Conservation (phyloP, 2,329 filamentous ascomycete genomes). For the Trichoderma sp. region DNA sequence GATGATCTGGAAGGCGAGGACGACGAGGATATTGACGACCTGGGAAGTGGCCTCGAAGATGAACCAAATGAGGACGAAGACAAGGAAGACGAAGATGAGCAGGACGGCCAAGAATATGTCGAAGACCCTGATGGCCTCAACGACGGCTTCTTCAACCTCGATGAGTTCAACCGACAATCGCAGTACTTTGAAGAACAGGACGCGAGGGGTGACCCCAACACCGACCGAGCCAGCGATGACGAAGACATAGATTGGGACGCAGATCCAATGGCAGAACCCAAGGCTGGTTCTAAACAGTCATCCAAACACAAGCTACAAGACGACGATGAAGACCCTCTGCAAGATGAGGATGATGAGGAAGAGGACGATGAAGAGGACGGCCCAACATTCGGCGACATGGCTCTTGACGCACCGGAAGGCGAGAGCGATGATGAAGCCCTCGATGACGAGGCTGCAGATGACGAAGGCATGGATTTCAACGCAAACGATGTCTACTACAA, state of each 20-base stretch:
- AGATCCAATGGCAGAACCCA: conserved; percentile 59
- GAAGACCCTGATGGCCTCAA: conserved; percentile 79
- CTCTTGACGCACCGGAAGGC: conserved; percentile 70
- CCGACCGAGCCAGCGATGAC: conserved; percentile 73
- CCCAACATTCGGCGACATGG: conserved; percentile 78
- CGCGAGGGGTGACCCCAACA: conserved; percentile 68
- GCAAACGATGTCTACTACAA: conserved; percentile 88
- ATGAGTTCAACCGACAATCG: conserved; percentile 93
- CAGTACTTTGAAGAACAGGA: conserved; percentile 88
- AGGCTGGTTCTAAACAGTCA: conserved; percentile 24
- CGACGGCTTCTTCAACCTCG: conserved; percentile 96
- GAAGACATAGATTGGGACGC: conserved; percentile 85
- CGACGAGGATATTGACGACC: conserved; percentile 23
- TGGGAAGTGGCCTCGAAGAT: neutral
- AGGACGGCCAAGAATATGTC: conserved; percentile 45
- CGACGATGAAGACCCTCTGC: conserved; percentile 58
- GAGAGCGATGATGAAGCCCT: conserved; percentile 61
- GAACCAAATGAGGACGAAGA: conserved; percentile 33
- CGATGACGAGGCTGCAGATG: conserved; percentile 52
- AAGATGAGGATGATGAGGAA: conserved; percentile 44
- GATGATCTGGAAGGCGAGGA: conserved; percentile 34
- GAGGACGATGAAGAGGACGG: conserved; percentile 70
- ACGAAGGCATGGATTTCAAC: conserved; percentile 61
- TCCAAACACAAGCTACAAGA: conserved; percentile 36
- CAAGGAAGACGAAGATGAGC: conserved; percentile 39